phyloP scores from a whole-genome alignment of 2,329 filamentous ascomycete genomes.

The Ceratocystis destructans region DNA sequence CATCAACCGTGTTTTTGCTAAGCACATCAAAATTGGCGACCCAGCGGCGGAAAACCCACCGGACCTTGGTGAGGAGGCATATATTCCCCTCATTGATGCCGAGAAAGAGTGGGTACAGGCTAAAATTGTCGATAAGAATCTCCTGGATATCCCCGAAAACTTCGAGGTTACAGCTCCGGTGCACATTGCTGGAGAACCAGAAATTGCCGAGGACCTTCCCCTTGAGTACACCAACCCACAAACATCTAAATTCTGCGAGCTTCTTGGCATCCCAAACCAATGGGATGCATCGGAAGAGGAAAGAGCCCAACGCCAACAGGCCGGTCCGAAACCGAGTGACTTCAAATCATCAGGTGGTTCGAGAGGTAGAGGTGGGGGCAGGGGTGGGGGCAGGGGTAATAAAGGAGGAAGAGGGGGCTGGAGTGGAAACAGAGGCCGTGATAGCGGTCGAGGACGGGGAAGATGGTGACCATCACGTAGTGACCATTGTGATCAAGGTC shows the following conservation, averaged over 20 bases:
- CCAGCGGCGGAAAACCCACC: conserved; percentile 37
- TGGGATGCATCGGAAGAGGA: conserved; percentile 64
- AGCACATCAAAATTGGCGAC: conserved; percentile 50
- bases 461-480: neutral
- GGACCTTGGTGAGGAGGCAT: conserved; percentile 55
- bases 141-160: conserved; percentile 59
- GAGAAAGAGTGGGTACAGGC: conserved; percentile 71
- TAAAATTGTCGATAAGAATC: conserved; percentile 49
- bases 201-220: conserved; percentile 49
- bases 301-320: conserved; percentile 44
- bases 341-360: conserved; percentile 26
- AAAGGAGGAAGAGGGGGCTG: conserved; percentile 29
- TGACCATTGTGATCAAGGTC: neutral
- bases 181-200: conserved; percentile 44
- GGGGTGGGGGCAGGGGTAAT: conserved; percentile 27
- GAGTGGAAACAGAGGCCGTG: conserved; percentile 23
- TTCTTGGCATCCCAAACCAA: conserved; percentile 63
- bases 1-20: conserved; percentile 70
- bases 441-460: conserved; percentile 18
- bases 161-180: conserved; percentile 65
- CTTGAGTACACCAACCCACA: conserved; percentile 78
- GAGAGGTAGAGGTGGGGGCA: conserved; percentile 28
- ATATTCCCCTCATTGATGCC: conserved; percentile 51
- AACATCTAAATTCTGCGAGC: conserved; percentile 64
- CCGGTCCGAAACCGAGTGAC: conserved; percentile 23